Evolutionary conservation across 352 stramenopile species (phyloP), one percentile per base, ranked within the genome.

Genomic region (Phytophthora sp.): DNA sequence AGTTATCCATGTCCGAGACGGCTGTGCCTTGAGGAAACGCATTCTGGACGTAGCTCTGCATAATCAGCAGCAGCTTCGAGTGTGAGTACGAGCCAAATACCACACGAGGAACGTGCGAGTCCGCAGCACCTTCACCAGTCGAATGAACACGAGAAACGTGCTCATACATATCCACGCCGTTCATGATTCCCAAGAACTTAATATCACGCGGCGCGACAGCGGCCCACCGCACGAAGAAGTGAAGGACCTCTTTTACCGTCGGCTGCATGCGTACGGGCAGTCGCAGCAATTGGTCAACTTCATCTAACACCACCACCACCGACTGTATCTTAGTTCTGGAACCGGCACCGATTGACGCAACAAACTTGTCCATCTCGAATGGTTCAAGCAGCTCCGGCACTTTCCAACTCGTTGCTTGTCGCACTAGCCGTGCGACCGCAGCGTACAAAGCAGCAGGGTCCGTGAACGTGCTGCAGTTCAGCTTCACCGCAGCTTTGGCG

Each of bases 91-190:
- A 79, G n/a, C 70, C 72, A 43, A 89, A 90, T 17, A 90, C 52
- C 18, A 89, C 65, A 35, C 74, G 72, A 11, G 77, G 63, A 2
- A 89, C 66, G 15, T 56, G 43, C 18, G 45, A 53, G 21, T 66
- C 55, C 2, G 27, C 35, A 15, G 37, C 24, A n/a, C 10, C 27
- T 9, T 72, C 49, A 31, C 37, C 60, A 21, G 41, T 39, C 5
- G 42, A 44, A 46, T 76, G 67, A 45, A 82, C 32, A 5, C 72
- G 62, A 0, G 77, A 58, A 26, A 91, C 73, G 28, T 79, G 76
- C 13, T 82, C 44, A 54, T 89, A 86, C 83, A 92, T 88, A 58
- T 92, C 83, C 45, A 90, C 58, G 27, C 82, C 82, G 42, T 92
- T 92, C 72, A 92, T 84, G 49, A 92, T 85, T 12, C 77, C 78